A percentile compares a stretch with the other conserved stretches of the same genome.
These are phyloP conservation scores for Penicillium malachiteum DNA, from an alignment of 495 filamentous ascomycete species.

Conservation along the genomic window DNA sequence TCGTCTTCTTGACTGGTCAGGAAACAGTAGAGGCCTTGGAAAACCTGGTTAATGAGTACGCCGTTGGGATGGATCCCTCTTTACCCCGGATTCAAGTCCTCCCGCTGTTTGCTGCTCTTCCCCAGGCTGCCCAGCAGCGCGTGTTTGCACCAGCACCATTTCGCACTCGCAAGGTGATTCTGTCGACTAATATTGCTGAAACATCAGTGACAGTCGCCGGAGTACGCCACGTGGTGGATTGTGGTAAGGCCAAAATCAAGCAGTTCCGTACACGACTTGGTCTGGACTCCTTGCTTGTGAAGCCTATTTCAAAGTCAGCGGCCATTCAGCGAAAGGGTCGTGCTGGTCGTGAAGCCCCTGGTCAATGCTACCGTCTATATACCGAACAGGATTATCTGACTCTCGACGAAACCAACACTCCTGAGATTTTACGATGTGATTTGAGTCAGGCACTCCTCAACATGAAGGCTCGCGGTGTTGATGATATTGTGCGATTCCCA, in stretches of 20 bases:
- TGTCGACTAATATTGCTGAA: slow-evolving; percentile 96
- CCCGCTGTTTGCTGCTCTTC: slow-evolving; percentile 72
- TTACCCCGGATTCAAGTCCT: slow-evolving; percentile 72
- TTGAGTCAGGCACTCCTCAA: slow-evolving; percentile 81
- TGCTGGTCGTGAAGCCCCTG: slow-evolving; percentile 87
- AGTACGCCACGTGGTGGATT: slow-evolving; percentile 87
- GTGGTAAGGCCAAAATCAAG: slow-evolving; percentile 91
- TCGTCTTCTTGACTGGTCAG: slow-evolving; percentile 92
- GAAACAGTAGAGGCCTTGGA: slow-evolving; percentile 87
- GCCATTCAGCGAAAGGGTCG: slow-evolving; percentile 90
- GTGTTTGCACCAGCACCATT: slow-evolving; percentile 78
- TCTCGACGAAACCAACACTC: slow-evolving; percentile 71
- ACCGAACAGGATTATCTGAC: slow-evolving; percentile 73
- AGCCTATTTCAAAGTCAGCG: slow-evolving; percentile 88
- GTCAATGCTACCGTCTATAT: slow-evolving; percentile 87
- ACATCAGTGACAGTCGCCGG: slow-evolving; percentile 96
- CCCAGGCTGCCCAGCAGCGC: slow-evolving; percentile 75
- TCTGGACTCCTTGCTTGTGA: slow-evolving; percentile 86
- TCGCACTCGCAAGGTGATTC: slow-evolving; percentile 80
- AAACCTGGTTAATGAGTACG: slow-evolving; percentile 76
- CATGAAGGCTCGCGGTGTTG: slow-evolving; percentile 88
- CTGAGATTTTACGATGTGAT: slow-evolving; percentile 91
- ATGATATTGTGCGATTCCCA: slow-evolving; percentile 79
- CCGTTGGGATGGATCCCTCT: slow-evolving; percentile 62
- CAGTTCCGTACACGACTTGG: slow-evolving; percentile 82